Base-by-base conservation (phyloP, 352 stramenopile species). In the Phytopythium oedochilum region DNA sequence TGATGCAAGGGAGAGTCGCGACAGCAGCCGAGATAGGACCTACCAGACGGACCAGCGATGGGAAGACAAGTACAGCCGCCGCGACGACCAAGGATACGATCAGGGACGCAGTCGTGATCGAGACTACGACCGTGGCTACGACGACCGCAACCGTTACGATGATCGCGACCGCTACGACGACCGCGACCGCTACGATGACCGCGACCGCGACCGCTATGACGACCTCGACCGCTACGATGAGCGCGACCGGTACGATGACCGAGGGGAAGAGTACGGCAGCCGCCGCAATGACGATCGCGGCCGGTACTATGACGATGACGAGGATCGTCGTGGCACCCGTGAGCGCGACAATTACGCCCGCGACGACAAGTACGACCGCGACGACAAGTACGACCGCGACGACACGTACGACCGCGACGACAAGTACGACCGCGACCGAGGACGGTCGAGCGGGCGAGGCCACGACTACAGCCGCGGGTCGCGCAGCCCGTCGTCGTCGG, bases 111-210 rank as follows among this genome's bases (percentile, higher is more conserved):
- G 58, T 11, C 57, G 61, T 5, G 62, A 73, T 31, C 56, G 56
- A 18, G 5, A 75, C 23, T 58, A 49, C 17, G 34, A 50, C n/a
- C 50, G 26, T 18, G 63, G 66, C 42, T 58, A 68, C 26, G 60
- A 61, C 17, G 58, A 62, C 53, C 61, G 68, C 9, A 61, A 69
- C 14, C 57, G 66, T 22, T 66, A 74, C 47, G 43, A 72, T 34
- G 61, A 71, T 39, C 68, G 79, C 10, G 63, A 81, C 54, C 53
- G 69, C 32, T 36, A 66, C 10, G 57, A 73, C 17, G 59, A 68
- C 43, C 50, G 20, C 35, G 28, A n/a, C 23, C 28, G 62, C 43
- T 49, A 49, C 26, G 43, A 49, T 8, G 62, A 75, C 59, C 63
- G 61, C 42, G 55, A 73, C 22, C 62, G 55, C 36, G 70, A 55